A percentile compares a stretch with the other conserved stretches of the same genome.
These are phyloP conservation scores for Alternaria longipes DNA, from an alignment of 2,329 filamentous ascomycete species.

Conservation along the genomic window DNA sequence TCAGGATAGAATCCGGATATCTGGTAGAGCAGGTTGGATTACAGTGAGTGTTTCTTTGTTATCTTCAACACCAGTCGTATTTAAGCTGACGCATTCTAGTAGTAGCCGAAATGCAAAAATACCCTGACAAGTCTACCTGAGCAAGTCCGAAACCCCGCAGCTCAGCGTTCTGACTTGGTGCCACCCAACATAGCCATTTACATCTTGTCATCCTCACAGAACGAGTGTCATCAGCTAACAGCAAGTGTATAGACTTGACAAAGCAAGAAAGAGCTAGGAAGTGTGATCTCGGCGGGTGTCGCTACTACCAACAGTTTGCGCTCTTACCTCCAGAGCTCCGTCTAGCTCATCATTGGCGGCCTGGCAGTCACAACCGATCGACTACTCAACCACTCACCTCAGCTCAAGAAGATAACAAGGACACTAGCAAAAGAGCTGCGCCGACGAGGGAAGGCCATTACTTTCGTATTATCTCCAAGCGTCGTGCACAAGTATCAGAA, in stretches of 20 bases:
- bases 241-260: conserved; percentile 1
- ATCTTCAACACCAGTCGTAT: conserved; percentile 1
- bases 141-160: conserved; percentile 19
- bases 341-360: conserved; percentile 23
- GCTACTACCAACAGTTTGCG: conserved; percentile 13
- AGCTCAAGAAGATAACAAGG: conserved; percentile 18
- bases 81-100: conserved; percentile 23
- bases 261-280: conserved; percentile 19
- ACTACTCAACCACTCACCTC: conserved; percentile 18
- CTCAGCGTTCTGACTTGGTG: conserved; percentile 22
- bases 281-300: neutral
- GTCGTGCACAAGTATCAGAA: conserved; percentile 8
- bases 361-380: conserved; percentile 22
- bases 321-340: conserved; percentile 18
- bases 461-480: conserved; percentile 1
- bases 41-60: conserved; percentile 22
- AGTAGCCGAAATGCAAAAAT: conserved; percentile 32
- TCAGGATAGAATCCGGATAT: neutral
- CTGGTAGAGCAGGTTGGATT: conserved; percentile 14
- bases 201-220: conserved; percentile 9
- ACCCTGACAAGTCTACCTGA: conserved; percentile 15
- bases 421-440: conserved; percentile 9
- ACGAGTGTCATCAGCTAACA: conserved; percentile 14
- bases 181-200: conserved; percentile 14
- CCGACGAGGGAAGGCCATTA: conserved; percentile 8